Evolutionary conservation across 768 basidiomycete genomes (phyloP).

Genomic region (Coprinopsis marcescibilis): DNA sequence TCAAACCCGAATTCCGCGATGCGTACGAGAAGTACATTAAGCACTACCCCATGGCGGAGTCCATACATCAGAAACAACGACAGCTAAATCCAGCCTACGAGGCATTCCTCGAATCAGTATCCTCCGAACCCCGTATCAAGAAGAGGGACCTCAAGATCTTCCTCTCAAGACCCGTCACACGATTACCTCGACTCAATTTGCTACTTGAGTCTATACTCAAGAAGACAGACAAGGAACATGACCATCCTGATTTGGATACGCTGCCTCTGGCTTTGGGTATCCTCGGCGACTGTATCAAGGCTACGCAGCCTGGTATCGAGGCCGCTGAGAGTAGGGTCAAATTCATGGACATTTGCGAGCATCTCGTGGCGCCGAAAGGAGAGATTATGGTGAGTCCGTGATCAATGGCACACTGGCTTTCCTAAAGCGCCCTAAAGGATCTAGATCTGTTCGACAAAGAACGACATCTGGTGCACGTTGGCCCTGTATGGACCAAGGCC

Average conservation of each 20-base stretch:
- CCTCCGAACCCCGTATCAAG: conserved; percentile 57
- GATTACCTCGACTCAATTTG: conserved; percentile 76
- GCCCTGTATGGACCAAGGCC: conserved; percentile 53
- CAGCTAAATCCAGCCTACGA: conserved; percentile 63
- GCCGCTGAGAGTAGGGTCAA: conserved; percentile 90
- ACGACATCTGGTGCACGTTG: conserved; percentile 64
- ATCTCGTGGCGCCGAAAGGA: conserved; percentile 64
- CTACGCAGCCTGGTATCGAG: conserved; percentile 85
- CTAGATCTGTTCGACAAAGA: conserved; percentile 76
- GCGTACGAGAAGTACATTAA: conserved; percentile 83
- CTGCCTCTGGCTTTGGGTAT: conserved; percentile 69
- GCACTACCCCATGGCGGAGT: conserved; percentile 83
- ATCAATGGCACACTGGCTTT: neutral
- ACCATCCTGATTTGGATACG: conserved; percentile 76
- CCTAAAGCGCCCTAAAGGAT: conserved; percentile 43
- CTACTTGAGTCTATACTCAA: conserved; percentile 67
- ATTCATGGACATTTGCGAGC: conserved; percentile 77
- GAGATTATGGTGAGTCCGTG: conserved; percentile 68
- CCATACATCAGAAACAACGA: conserved; percentile 72
- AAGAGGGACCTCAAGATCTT: conserved; percentile 80
- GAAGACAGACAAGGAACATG: conserved; percentile 52
- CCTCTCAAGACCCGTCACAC: conserved; percentile 80
- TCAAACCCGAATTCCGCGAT: conserved; percentile 46
- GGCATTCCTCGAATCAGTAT: conserved; percentile 56
- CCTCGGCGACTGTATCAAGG: conserved; percentile 69